Evolutionary conservation across 2,329 filamentous ascomycete species (phyloP), one percentile per base, ranked within the genome.

Genomic region (Colletotrichum salicis): DNA sequence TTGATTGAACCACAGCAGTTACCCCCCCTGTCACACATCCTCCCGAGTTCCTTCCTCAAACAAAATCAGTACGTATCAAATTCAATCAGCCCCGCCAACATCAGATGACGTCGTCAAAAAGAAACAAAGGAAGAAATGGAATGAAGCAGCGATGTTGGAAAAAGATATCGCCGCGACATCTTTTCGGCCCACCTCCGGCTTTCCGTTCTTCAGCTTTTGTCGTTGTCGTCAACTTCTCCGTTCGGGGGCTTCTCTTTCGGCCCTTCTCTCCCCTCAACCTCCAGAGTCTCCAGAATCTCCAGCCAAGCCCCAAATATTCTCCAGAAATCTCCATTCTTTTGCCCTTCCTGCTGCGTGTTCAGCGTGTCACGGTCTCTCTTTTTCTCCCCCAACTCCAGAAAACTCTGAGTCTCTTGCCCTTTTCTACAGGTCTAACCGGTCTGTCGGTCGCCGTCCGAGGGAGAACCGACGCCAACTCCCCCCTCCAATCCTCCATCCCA

Each of bases 301-400:
- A 70, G 68, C 63, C 64, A 58, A 67, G 68, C 58, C 58, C 70
- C 65, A 70, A 55, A 69, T n/a, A 60, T 69, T 70, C 69, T 71
- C 69, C 69, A 69, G 69, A 51, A 69, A 69, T 64, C 65, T 41
- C 65, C 70, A 60, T 24, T 70, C 31, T 67, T 72, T 64, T 35
- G 13, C 15, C 22, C 31, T 54, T 15, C 22, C 29, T 62, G 61
- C 54, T 55, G 58, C 62, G 33, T 51, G 56, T 55, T 5, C 37
- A 41, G 37, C 37, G 37, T 19, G 37, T 41, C 37, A 41, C 15
- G 37, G 37, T 19, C 37, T 41, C 37, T 41, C 6, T 19, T 0
- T 41, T 41, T 11, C 31, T 7, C 41, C 37, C 27, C 31, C n/a
- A 63, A 24, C 31, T 54, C 60, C 48, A 27, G 27, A 55, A 29